Percentiles rank a stretch among this genome's conserved stretches.
These are phyloP conservation scores for Terana coerulea DNA, from an alignment of 768 basidiomycete genomes.

Conservation along the genomic window DNA sequence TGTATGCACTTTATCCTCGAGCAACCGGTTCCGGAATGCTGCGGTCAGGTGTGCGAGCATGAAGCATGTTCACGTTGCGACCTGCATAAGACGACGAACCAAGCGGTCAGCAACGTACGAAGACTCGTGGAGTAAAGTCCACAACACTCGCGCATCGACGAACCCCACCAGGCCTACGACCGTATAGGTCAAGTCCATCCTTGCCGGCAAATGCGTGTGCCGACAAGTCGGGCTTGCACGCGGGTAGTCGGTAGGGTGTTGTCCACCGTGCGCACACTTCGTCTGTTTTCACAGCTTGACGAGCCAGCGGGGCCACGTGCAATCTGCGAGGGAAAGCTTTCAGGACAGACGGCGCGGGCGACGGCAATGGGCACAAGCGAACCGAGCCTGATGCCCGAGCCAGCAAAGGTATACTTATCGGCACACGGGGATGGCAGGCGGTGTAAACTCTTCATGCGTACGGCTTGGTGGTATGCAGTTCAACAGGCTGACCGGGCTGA, in stretches of 20 bases:
- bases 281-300: conserved; percentile 23
- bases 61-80: conserved; percentile 64
- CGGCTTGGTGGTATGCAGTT: conserved; percentile 75
- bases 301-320: conserved; percentile 15
- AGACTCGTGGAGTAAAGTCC: neutral
- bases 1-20: conserved; percentile 63
- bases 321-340: conserved; percentile 41
- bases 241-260: conserved; percentile 78
- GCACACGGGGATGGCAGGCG: conserved; percentile 39
- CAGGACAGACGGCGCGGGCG: conserved; percentile 46
- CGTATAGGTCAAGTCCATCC: conserved; percentile 91
- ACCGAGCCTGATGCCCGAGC: conserved; percentile 79
- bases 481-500: conserved; percentile 72
- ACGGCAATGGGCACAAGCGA: conserved; percentile 54
- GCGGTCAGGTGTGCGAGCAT: conserved; percentile 77
- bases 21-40: conserved; percentile 78
- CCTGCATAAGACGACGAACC: conserved; percentile 32
- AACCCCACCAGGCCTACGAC: conserved; percentile 81
- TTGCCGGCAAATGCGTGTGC: conserved; percentile 79
- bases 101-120: too few relatives aligned
- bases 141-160: conserved; percentile 84
- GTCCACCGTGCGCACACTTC: conserved; percentile 62
- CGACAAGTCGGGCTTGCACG: conserved; percentile 86
- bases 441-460: conserved; percentile 64
- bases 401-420: conserved; percentile 59